Evolutionary conservation across 2,329 filamentous ascomycete species (phyloP), one percentile per base, ranked within the genome.

Genomic region (Plenodomus lindquistii): DNA sequence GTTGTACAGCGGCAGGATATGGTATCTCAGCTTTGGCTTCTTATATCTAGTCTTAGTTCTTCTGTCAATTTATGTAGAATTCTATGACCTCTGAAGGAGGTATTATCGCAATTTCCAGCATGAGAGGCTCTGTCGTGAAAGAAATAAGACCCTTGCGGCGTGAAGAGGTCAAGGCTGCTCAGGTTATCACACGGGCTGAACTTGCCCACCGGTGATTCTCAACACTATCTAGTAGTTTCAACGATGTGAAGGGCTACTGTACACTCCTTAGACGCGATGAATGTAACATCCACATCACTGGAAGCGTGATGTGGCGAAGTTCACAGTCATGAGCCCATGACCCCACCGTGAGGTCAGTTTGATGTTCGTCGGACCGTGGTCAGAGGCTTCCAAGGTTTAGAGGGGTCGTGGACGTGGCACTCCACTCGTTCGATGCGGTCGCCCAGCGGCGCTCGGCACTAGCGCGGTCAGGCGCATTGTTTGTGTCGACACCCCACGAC

Each of bases 351-450:
- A 46, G 17, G 19, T 20, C 2, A 3, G 39, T 44, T 51, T 55
- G 49, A 45, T 54, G 55, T 56, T 56, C 47, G 50, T 42, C 47
- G 48, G 47, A 44, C 48, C 36, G 31, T 53, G 50, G 49, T 53
- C 27, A 31, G 50, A 40, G 46, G 35, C 35, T 37, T 13, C 35
- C 16, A 37, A 46, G 40, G 46, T 34, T 47, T 53, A 51, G 57
- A 60, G 55, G 54, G 51, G 52, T 52, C 50, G 46, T 57, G 38
- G 51, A 55, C 46, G 48, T 58, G 55, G 55, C 61, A 52, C 57
- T 56, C 59, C 52, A 55, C 59, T 62, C 51, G 52, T 54, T 59
- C 55, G 55, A 62, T 55, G 58, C 62, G 52, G 50, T 55, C 52
- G 59, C 52, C 59, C 57, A 59, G 50, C 53, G 52, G 46, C 16